Percentiles rank a stretch among this genome's conserved stretches.
Conservation (phyloP, 164 flowering plant genomes). For the Litsea cubeba region DNA sequence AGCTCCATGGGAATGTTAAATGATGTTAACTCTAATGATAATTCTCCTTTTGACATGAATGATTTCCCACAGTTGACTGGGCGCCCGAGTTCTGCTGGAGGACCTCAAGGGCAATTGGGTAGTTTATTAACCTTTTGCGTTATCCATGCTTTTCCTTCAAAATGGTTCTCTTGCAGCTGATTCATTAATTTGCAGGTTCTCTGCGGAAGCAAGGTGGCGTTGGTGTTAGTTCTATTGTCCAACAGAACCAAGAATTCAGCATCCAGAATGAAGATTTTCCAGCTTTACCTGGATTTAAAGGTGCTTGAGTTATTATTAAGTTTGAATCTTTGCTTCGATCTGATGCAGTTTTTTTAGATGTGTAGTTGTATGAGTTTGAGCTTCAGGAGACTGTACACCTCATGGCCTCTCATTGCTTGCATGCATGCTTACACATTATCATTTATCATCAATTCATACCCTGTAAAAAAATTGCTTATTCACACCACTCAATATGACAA, state of each 20-base stretch:
- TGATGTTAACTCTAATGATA: conserved; percentile 79
- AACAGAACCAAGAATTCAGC: conserved; percentile 92
- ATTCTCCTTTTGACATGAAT: conserved; percentile 81
- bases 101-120: conserved; percentile 96
- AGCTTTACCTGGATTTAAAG: conserved; percentile 88
- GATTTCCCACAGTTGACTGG: conserved; percentile 90
- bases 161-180: conserved; percentile 2
- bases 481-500: neutral
- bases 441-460: neutral
- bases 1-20: conserved; percentile 84
- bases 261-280: no score
- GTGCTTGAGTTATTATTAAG: conserved; percentile 25
- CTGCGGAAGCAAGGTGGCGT: conserved; percentile 62
- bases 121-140: conserved; percentile 1
- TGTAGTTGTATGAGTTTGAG: no score
- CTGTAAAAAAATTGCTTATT: neutral
- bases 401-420: neutral
- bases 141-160: neutral
- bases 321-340: no score
- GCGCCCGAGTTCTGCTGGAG: conserved; percentile 96
- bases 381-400: no score
- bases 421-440: neutral
- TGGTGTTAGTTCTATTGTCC: conserved; percentile 63
- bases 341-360: no score
- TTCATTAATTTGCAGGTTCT: conserved; percentile 46